A percentile compares a stretch with the other conserved stretches of the same genome.
Evolutionary conservation across 2,329 filamentous ascomycete species (phyloP).

Genomic region (Zymoseptoria brevis): DNA sequence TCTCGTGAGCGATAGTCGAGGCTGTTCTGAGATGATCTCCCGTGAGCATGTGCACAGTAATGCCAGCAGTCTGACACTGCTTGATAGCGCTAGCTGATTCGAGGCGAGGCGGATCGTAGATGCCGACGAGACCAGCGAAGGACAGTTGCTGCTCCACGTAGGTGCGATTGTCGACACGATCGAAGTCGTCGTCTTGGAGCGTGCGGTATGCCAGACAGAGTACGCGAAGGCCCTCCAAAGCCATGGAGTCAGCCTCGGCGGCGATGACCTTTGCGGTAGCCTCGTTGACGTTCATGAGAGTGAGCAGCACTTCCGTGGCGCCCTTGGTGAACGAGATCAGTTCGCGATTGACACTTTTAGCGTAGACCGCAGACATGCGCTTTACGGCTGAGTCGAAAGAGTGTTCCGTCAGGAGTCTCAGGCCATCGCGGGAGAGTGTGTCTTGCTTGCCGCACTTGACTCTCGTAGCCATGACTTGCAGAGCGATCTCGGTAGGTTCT

Average conservation of each 20-base stretch:
- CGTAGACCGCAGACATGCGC: conserved; percentile 28
- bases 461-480: conserved; percentile 62
- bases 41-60: conserved; percentile 44
- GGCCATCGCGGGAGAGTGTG: conserved; percentile 12
- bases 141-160: conserved; percentile 22
- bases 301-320: conserved; percentile 27
- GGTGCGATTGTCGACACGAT: conserved; percentile 10
- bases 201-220: conserved; percentile 24
- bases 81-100: conserved; percentile 34
- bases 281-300: conserved; percentile 19
- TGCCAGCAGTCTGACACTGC: conserved; percentile 40
- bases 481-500: conserved; percentile 64
- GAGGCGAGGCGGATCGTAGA: conserved; percentile 28
- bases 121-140: conserved; percentile 27
- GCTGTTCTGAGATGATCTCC: conserved; percentile 42
- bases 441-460: conserved; percentile 36
- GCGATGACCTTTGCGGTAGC: conserved; percentile 17
- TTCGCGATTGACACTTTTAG: conserved; percentile 5
- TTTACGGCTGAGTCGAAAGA: conserved; percentile 30
- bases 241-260: conserved; percentile 24
- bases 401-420: conserved; percentile 22
- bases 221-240: conserved; percentile 27
- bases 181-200: conserved; percentile 5
- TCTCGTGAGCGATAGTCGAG: conserved; percentile 40
- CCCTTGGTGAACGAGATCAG: conserved; percentile 27